phyloP scores from a whole-genome alignment of 352 stramenopile genomes.

The Phytophthora ohioensis region DNA sequence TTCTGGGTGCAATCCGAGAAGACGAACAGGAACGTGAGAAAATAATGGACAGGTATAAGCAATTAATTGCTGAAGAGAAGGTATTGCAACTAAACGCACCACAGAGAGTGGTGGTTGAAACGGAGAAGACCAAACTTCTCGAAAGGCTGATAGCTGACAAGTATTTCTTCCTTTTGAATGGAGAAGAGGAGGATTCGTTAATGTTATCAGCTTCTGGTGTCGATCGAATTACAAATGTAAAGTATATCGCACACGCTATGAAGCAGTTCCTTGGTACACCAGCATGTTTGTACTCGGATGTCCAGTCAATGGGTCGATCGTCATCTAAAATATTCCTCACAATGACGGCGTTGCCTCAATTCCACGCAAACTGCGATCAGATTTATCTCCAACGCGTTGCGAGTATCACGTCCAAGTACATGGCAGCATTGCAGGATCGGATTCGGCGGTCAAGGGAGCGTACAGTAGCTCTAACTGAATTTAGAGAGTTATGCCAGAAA shows the following conservation, averaged over 20 bases:
- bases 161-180: constrained; percentile 43
- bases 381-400: constrained; percentile 59
- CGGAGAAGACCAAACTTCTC: constrained; percentile 41
- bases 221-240: constrained; percentile 47
- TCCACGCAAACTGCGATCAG: constrained; percentile 58
- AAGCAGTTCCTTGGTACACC: constrained; percentile 47
- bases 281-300: constrained; percentile 35
- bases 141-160: constrained; percentile 33
- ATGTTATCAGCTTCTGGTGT: background rate
- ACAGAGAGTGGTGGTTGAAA: constrained; percentile 14
- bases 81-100: background rate
- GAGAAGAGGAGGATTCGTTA: background rate
- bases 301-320: constrained; percentile 38
- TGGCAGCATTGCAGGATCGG: constrained; percentile 44
- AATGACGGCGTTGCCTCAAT: constrained; percentile 45
- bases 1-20: constrained; percentile 32
- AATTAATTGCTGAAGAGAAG: constrained; percentile 19
- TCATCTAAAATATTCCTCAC: constrained; percentile 52
- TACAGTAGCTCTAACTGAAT: constrained; percentile 32
- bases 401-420: constrained; percentile 41
- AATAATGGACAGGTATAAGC: constrained; percentile 6
- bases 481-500: constrained; percentile 44
- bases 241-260: constrained; percentile 55
- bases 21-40: constrained; percentile 30
- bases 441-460: constrained; percentile 56